A percentile compares a stretch with the other conserved stretches of the same genome.
Conservation (phyloP, 176 grass and related monocot species). For the Alopecurus myosuroides region DNA sequence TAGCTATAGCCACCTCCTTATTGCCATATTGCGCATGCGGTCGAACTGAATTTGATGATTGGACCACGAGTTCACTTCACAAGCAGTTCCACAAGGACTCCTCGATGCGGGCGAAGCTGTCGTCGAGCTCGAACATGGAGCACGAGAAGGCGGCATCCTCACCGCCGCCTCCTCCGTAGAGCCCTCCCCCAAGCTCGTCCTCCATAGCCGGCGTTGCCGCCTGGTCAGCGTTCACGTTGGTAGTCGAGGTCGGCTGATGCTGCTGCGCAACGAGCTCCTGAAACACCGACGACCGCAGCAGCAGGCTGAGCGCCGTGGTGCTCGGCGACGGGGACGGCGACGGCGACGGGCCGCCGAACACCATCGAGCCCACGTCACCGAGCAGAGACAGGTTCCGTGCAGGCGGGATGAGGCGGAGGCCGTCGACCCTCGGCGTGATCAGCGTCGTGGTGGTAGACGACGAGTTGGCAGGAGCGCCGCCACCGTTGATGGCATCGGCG, state of each 20-base stretch:
- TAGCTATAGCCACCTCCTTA: not conserved
- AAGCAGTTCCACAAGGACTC: slow-evolving; percentile 43
- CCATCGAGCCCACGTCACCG: slow-evolving; percentile 3
- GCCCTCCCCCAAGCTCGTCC: not conserved
- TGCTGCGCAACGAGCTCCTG: slow-evolving; percentile 49
- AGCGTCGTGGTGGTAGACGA: not conserved
- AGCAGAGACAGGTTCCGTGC: not conserved
- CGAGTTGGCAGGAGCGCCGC: not conserved
- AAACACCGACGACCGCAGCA: slow-evolving; percentile 58
- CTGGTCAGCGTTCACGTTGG: not conserved
- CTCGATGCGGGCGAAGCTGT: slow-evolving; percentile 38
- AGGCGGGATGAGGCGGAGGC: slow-evolving; percentile 3
- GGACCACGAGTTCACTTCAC: not conserved
- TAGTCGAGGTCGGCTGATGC: not conserved
- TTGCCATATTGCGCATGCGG: not conserved
- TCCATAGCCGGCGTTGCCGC: not conserved
- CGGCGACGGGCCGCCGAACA: not conserved
- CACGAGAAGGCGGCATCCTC: slow-evolving; percentile 16
- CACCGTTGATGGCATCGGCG: not conserved
- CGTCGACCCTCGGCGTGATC: not conserved
- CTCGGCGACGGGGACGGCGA: slow-evolving; percentile 28
- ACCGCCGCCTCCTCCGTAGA: not conserved
- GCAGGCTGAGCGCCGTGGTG: slow-evolving; percentile 53
- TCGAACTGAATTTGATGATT: not conserved
- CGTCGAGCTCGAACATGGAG: slow-evolving; percentile 42